phyloP scores from a whole-genome alignment of 2,329 filamentous ascomycete species.

The Fusarium pseudonygamai region DNA sequence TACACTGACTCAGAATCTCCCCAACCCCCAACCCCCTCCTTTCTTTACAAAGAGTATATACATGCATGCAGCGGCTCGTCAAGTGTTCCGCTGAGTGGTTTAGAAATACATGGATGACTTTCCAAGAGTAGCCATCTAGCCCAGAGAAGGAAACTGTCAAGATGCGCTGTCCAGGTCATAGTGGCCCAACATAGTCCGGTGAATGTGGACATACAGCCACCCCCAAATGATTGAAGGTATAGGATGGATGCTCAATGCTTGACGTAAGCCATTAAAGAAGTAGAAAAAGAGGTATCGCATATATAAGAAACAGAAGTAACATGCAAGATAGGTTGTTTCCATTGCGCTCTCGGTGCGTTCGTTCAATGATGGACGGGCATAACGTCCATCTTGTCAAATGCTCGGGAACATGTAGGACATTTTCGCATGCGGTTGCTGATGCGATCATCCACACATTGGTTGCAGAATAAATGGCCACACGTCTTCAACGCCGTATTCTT shows the following conservation, averaged over 20 bases:
- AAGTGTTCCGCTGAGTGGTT: conserved; percentile 17
- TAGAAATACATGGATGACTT: conserved; percentile 45
- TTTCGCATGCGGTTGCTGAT: conserved; percentile 91
- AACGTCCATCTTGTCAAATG: conserved; percentile 90
- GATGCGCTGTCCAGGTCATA: conserved; percentile 27
- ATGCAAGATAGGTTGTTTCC: conserved; percentile 12
- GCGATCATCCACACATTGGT: conserved; percentile 87
- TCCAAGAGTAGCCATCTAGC: conserved; percentile 44
- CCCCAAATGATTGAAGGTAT: conserved; percentile 22
- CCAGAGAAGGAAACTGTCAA: conserved; percentile 41
- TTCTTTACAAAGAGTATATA: conserved; percentile 42
- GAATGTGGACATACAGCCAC: background rate
- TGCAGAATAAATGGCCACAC: conserved; percentile 95
- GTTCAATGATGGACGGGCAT: conserved; percentile 72
- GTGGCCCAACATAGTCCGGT: conserved; percentile 3
- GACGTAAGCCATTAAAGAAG: conserved; percentile 40
- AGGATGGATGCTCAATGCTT: conserved; percentile 29
- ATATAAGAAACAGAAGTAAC: conserved; percentile 18
- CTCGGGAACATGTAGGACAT: conserved; percentile 91
- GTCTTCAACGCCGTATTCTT: conserved; percentile 94
- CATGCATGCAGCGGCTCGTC: conserved; percentile 25
- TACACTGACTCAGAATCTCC: conserved; percentile 26
- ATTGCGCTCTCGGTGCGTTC: conserved; percentile 1
- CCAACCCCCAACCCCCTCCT: conserved; percentile 9
- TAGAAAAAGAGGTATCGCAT: conserved; percentile 40